A percentile compares a stretch with the other conserved stretches of the same genome.
Evolutionary conservation across 345 rosid species (phyloP).

Genomic region (Nephelium lappaceum): DNA sequence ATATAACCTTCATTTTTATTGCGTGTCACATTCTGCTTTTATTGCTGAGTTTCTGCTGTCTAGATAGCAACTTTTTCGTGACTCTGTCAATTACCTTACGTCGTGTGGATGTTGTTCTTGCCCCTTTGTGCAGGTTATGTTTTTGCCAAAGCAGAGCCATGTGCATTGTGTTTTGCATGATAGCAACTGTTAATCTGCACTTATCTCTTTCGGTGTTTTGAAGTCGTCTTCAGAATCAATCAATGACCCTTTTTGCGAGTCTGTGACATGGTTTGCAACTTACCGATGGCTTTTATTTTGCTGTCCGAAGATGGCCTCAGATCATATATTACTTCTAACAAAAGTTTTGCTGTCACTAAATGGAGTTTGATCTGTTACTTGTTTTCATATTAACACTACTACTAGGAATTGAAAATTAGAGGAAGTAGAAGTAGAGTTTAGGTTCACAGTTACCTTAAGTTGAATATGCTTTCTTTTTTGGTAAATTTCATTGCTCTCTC

Average conservation of each 20-base stretch:
- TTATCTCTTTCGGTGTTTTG: background rate
- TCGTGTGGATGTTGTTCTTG: background rate
- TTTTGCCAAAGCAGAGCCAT: background rate
- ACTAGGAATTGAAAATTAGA: background rate
- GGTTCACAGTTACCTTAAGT: background rate
- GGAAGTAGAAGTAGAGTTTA: background rate
- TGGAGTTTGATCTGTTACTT: background rate
- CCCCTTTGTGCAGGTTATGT: slow-evolving; percentile 7
- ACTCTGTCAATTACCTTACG: background rate
- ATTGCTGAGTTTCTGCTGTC: background rate
- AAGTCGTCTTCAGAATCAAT: background rate
- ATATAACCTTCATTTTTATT: background rate
- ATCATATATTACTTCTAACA: background rate
- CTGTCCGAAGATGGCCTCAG: background rate
- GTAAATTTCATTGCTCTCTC: too few species aligned
- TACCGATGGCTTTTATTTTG: background rate
- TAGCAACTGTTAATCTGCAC: background rate
- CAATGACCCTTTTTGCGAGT: background rate
- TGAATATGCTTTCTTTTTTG: background rate
- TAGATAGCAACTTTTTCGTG: background rate
- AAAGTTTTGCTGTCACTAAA: background rate
- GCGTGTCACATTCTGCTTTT: background rate
- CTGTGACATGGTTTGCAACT: background rate
- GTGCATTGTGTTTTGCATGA: background rate
- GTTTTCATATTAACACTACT: background rate